Base-by-base conservation (phyloP, 768 basidiomycete genomes). In the Tephrocybe rancida region DNA sequence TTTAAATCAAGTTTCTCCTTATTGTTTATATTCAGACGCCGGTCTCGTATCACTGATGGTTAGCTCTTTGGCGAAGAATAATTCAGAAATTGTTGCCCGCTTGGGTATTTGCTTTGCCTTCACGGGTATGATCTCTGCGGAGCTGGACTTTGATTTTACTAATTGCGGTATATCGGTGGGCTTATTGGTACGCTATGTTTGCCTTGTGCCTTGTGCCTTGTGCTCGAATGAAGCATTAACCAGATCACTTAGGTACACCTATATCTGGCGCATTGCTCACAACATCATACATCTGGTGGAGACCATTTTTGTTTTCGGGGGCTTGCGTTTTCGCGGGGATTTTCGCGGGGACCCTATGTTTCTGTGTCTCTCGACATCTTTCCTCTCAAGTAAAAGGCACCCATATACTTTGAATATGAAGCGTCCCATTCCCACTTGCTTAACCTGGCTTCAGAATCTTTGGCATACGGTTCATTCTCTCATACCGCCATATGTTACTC, bases 41-140 rank as follows among this genome's bases (percentile, higher is more conserved):
- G 53, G 53, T 18, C 32, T 54, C 8, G 32, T 54, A 13, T 42
- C 53, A 24, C 53, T 47, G 35, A 44, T 44, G 39, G 13, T 41
- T 8, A 13, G 19, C 7, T 41, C 39, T 5, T 41, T 41, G 18
- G 39, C 39, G 21, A 63, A 63, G n/a, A 72, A 74, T 34, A 64
- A 78, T 19, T 67, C 73, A 1, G 82, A 85, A 59, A 73, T 85
- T 16, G 84, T 84, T 38, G 75, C 75, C 19, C 70, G 80, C 11
- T 67, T 85, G 62, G 80, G 81, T 8, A 69, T 83, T 24, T 73
- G 73, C 54, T 82, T 78, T 58, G 72, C 73, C 3, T 35, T 44
- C 43, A 52, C 37, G 26, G 30, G 47, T 46, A 21, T 25, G 57
- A 16, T 11, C 25, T 42, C 2, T n/a, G n/a, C 18, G n/a, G 6